Evolutionary conservation across 2,329 filamentous ascomycete species (phyloP).

Genomic region (Pezizomycotina sp.): DNA sequence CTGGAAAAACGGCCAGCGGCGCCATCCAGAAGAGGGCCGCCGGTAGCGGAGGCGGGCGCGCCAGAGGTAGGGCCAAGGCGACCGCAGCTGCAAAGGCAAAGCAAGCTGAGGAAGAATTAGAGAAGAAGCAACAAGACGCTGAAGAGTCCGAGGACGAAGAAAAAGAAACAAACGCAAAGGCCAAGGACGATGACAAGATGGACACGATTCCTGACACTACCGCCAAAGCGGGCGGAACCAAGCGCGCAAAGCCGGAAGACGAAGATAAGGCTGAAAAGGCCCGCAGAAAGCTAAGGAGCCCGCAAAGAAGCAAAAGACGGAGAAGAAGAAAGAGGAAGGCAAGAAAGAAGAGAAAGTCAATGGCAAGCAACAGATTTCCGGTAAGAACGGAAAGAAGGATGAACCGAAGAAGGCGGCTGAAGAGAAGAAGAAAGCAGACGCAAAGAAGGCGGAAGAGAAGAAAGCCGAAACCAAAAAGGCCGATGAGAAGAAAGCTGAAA

Average conservation of each 20-base stretch:
- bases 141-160: slow-evolving; percentile 12
- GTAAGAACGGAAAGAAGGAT: slow-evolving; percentile 6
- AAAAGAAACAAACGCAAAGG: slow-evolving; percentile 12
- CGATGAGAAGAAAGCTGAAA: slow-evolving; percentile 1
- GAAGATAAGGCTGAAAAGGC: not conserved
- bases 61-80: too few relatives aligned
- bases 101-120: too few relatives aligned
- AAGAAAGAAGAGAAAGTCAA: slow-evolving; percentile 1
- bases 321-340: slow-evolving; percentile 1
- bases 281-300: slow-evolving; percentile 4
- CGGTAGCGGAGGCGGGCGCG: too few relatives aligned
- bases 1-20: too few relatives aligned
- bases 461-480: slow-evolving; percentile 1
- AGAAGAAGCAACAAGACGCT: too few relatives aligned
- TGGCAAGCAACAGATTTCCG: not conserved
- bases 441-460: not conserved
- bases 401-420: slow-evolving; percentile 12
- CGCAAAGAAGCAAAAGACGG: not conserved
- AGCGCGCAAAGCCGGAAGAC: not conserved
- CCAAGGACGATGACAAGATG: slow-evolving; percentile 15
- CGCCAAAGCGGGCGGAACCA: not conserved
- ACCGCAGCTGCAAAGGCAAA: too few relatives aligned
- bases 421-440: slow-evolving; percentile 2
- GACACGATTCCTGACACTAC: slow-evolving; percentile 2
- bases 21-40: too few relatives aligned